phyloP scores from a whole-genome alignment of 2,329 filamentous ascomycete species.

The Zasmidium cellare region DNA sequence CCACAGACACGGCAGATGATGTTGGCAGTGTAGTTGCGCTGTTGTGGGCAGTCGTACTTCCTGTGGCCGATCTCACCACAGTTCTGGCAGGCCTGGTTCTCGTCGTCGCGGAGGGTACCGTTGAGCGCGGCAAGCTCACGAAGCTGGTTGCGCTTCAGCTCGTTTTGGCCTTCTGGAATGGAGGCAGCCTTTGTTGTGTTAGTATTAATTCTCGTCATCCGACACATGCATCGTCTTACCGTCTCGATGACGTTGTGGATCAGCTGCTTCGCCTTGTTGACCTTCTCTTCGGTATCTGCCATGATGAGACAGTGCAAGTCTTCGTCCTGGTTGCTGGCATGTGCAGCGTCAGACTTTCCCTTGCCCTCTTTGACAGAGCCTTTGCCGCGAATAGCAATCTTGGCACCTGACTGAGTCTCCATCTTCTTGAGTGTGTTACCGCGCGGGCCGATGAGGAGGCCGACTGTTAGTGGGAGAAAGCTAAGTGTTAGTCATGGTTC shows the following conservation, averaged over 20 bases:
- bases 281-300: conserved; percentile 99
- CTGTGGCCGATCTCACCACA: conserved; percentile 97
- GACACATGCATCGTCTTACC: conserved; percentile 56
- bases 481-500: conserved; percentile 69
- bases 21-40: conserved; percentile 97
- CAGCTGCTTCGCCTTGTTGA: conserved; percentile 97
- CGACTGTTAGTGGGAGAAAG: conserved; percentile 86
- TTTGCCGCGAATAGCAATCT: conserved; percentile 99
- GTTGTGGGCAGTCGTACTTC: conserved; percentile 97
- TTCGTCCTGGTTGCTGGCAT: conserved; percentile 99
- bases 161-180: conserved; percentile 97
- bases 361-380: conserved; percentile 99
- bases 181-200: conserved; percentile 73
- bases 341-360: conserved; percentile 95
- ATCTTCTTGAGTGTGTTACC: conserved; percentile 99
- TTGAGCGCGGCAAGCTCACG: conserved; percentile 97
- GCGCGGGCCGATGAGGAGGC: conserved; percentile 99
- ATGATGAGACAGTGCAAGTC: conserved; percentile 99
- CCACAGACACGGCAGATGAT: conserved; percentile 99
- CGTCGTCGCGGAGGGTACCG: conserved; percentile 97
- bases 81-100: conserved; percentile 99
- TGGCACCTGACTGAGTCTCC: conserved; percentile 94
- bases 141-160: conserved; percentile 97
- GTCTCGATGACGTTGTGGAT: conserved; percentile 99
- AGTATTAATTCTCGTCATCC: conserved; percentile 30